Conservation (phyloP, 2,329 filamentous ascomycete genomes). For the Dactylellina drechsleri region DNA sequence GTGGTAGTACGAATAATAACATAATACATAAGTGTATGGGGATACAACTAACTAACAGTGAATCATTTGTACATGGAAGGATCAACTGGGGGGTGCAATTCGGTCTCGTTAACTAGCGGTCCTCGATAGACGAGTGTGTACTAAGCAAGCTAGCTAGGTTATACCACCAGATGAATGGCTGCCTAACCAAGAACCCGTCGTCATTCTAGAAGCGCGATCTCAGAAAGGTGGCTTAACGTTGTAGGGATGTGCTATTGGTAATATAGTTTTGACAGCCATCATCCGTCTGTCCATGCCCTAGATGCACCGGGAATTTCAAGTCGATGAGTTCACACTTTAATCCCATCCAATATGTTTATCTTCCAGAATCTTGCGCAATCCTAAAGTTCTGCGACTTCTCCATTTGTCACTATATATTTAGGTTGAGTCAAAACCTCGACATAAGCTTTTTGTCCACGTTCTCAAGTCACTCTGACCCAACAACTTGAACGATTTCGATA, state of each 20-base stretch:
- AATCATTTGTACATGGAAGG: not conserved
- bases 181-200: slow-evolving; percentile 22
- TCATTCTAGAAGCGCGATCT: slow-evolving; percentile 40
- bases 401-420: slow-evolving; percentile 30
- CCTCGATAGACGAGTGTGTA: not conserved
- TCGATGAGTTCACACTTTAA: not conserved
- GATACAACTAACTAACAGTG: not conserved
- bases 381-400: not conserved
- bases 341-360: not conserved
- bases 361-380: not conserved
- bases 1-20: slow-evolving; percentile 44
- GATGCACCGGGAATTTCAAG: not conserved
- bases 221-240: slow-evolving; percentile 32
- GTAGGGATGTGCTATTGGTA: slow-evolving; percentile 36
- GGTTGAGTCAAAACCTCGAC: slow-evolving; percentile 33
- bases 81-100: too few relatives aligned
- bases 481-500: slow-evolving; percentile 6
- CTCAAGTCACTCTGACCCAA: slow-evolving; percentile 16
- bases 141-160: slow-evolving; percentile 5
- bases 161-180: slow-evolving; percentile 17
- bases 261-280: slow-evolving; percentile 48
- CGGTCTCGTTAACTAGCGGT: too few relatives aligned
- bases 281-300: slow-evolving; percentile 4
- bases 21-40: slow-evolving; percentile 15
- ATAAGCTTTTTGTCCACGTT: slow-evolving; percentile 54